Conservation (phyloP, 2,329 filamentous ascomycete genomes). For the Mycocentrospora acerina region DNA sequence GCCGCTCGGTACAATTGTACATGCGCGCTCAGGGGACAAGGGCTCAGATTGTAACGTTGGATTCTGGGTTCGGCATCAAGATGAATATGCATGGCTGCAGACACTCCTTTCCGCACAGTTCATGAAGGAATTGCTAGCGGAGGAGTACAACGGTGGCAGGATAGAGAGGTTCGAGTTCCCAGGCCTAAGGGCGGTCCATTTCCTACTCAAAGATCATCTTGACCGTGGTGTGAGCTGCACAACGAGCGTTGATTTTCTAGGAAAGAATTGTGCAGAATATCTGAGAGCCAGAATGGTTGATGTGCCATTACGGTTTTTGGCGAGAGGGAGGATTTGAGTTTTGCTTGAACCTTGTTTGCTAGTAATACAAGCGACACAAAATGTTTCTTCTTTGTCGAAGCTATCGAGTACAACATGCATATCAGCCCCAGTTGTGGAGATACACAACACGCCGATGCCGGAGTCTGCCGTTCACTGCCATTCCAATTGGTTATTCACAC, state of each 20-base stretch:
- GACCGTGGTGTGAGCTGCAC: conserved; percentile 29
- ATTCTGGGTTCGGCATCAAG: conserved; percentile 36
- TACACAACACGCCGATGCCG: neutral
- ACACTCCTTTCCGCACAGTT: conserved; percentile 27
- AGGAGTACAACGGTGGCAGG: conserved; percentile 27
- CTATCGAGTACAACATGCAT: conserved; percentile 13
- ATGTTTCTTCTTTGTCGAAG: conserved; percentile 12
- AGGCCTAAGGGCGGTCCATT: conserved; percentile 27
- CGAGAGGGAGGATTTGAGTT: conserved; percentile 20
- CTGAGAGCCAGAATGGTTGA: conserved; percentile 22
- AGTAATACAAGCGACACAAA: neutral
- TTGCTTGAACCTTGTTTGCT: neutral
- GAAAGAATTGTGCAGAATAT: conserved; percentile 32
- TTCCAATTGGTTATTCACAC: conserved; percentile 13
- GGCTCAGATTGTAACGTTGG: conserved; percentile 41
- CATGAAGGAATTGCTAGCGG: conserved; percentile 29
- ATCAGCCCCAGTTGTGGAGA: conserved; percentile 13
- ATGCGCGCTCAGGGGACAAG: conserved; percentile 47
- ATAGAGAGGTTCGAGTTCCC: conserved; percentile 27
- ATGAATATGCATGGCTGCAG: conserved; percentile 38
- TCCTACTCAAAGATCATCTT: conserved; percentile 27
- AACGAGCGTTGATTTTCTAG: conserved; percentile 26
- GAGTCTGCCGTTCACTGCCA: neutral
- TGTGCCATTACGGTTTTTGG: conserved; percentile 25
- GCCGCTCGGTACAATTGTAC: conserved; percentile 47